phyloP scores from a whole-genome alignment of 306 rosid genomes.

The Glycine soja region DNA sequence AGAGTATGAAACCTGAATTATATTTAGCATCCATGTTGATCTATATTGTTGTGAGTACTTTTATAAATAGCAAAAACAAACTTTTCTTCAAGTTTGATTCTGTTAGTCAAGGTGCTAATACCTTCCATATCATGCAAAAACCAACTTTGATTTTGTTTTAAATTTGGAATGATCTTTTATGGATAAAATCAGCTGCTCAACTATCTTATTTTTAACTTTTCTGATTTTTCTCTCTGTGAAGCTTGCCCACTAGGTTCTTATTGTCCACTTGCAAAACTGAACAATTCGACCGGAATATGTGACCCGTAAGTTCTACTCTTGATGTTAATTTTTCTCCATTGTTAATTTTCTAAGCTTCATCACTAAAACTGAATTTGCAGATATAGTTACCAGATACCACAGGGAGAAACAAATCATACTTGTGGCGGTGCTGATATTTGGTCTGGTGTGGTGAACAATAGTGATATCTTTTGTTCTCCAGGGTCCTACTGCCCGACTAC shows the following conservation, averaged over 20 bases:
- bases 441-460: conserved; percentile 63
- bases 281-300: conserved; percentile 68
- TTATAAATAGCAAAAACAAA: background rate
- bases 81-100: conserved; percentile 5
- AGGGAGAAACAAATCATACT: conserved; percentile 67
- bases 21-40: conserved; percentile 9
- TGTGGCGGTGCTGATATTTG: conserved; percentile 90
- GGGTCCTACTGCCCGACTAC: conserved; percentile 85
- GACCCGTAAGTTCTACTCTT: conserved; percentile 73
- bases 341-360: conserved; percentile 28
- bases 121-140: background rate
- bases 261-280: conserved; percentile 73
- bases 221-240: conserved; percentile 56
- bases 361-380: conserved; percentile 56
- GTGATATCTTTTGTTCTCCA: conserved; percentile 79
- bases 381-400: conserved; percentile 77
- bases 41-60: background rate
- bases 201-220: conserved; percentile 28
- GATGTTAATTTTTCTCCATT: conserved; percentile 10
- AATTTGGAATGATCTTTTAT: background rate
- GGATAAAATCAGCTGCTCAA: conserved; percentile 11
- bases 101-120: background rate
- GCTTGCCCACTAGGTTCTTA: conserved; percentile 90
- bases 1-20: background rate
- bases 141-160: conserved; percentile 30